These are phyloP conservation scores for Combretum micranthum DNA, from an alignment of 345 rosid species.

Conservation along the genomic window DNA sequence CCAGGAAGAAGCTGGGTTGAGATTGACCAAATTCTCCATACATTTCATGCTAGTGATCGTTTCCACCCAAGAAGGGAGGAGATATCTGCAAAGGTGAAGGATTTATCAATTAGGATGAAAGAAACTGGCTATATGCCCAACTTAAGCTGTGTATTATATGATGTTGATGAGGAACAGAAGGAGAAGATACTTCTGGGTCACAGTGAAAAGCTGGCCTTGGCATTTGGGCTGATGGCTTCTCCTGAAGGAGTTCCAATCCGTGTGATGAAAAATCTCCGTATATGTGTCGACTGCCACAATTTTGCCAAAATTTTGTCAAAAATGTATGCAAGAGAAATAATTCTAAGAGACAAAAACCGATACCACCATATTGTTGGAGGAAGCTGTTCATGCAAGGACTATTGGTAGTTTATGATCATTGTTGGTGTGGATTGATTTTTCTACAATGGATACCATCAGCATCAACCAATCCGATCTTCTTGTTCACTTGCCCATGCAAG, in stretches of 20 bases:
- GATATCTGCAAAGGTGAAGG: slow-evolving; percentile 42
- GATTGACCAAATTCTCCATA: slow-evolving; percentile 58
- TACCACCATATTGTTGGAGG: slow-evolving; percentile 60
- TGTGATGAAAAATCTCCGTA: slow-evolving; percentile 73
- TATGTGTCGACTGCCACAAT: slow-evolving; percentile 86
- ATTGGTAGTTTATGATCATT: slow-evolving; percentile 43
- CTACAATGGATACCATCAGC: too few relatives aligned
- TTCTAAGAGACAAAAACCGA: slow-evolving; percentile 69
- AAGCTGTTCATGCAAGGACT: slow-evolving; percentile 73
- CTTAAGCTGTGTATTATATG: slow-evolving; percentile 66
- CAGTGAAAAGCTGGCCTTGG: slow-evolving; percentile 84
- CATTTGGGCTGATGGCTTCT: slow-evolving; percentile 59
- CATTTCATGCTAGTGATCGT: slow-evolving; percentile 70
- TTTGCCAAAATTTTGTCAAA: slow-evolving; percentile 71
- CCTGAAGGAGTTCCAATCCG: slow-evolving; percentile 42
- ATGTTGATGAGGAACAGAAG: slow-evolving; percentile 90
- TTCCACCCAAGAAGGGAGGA: slow-evolving; percentile 77
- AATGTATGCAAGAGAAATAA: slow-evolving; percentile 47
- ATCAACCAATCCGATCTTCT: too few relatives aligned
- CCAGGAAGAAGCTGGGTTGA: slow-evolving; percentile 91
- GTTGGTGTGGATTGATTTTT: too few relatives aligned
- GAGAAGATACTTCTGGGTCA: slow-evolving; percentile 75
- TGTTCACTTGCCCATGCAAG: too few relatives aligned
- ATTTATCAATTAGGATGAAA: slow-evolving; percentile 46
- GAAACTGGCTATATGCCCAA: slow-evolving; percentile 82